Conservation (phyloP, 345 rosid species). For the Eutrema japonicum region DNA sequence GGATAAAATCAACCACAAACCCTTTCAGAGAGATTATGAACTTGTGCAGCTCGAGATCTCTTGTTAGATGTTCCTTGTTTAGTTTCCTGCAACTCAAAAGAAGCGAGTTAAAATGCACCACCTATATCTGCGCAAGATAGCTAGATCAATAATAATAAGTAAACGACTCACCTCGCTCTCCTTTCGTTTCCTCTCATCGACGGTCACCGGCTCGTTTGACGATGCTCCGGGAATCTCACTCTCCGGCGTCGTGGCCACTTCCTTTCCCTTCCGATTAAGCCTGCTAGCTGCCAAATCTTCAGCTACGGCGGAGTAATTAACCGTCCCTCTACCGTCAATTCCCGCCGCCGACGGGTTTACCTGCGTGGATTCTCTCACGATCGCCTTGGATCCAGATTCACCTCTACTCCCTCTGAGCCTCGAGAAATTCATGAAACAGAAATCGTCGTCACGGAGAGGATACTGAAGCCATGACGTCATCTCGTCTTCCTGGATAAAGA, state of each 20-base stretch:
- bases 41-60: conserved; percentile 92
- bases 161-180: conserved; percentile 71
- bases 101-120: conserved; percentile 14
- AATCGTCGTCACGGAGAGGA: conserved; percentile 59
- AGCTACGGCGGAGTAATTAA: conserved; percentile 42
- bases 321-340: conserved; percentile 34
- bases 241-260: conserved; percentile 37
- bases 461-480: conserved; percentile 90
- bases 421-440: conserved; percentile 63
- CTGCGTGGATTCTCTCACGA: conserved; percentile 61
- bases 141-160: too few relatives aligned
- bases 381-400: conserved; percentile 51
- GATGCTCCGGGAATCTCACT: conserved; percentile 59
- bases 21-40: conserved; percentile 97
- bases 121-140: conserved; percentile 28
- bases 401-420: conserved; percentile 46
- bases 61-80: conserved; percentile 61
- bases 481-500: conserved; percentile 89
- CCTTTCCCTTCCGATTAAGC: conserved; percentile 30
- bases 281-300: conserved; percentile 33
- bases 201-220: conserved; percentile 53
- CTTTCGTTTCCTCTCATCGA: conserved; percentile 69
- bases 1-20: conserved; percentile 44
- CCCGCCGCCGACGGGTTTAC: conserved; percentile 52
- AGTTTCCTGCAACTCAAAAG: conserved; percentile 42